Percentiles rank a stretch among this genome's conserved stretches.
These are phyloP conservation scores for Candida frijolesensis DNA, from an alignment of 1,139 yeast species.

Conservation along the genomic window DNA sequence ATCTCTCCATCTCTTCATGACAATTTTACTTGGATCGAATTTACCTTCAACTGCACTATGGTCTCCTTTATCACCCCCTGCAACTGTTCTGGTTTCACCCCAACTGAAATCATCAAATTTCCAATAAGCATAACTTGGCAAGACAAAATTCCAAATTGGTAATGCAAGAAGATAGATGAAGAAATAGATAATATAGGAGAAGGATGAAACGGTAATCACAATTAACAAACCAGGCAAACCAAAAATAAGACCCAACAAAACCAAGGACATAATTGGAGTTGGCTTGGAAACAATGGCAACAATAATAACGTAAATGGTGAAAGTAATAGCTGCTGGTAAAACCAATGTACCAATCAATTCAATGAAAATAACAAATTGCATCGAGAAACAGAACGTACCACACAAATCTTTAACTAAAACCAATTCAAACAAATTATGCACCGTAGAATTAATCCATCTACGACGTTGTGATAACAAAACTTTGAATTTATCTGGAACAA, in stretches of 20 bases:
- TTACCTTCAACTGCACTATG: conserved; percentile 77
- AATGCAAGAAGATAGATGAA: conserved; percentile 75
- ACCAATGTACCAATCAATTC: conserved; percentile 91
- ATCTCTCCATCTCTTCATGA: conserved; percentile 93
- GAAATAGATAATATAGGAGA: conserved; percentile 82
- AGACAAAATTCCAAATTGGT: conserved; percentile 92
- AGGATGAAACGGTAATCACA: conserved; percentile 83
- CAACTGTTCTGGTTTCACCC: conserved; percentile 94
- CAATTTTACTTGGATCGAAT: conserved; percentile 84
- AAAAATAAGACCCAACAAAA: conserved; percentile 76
- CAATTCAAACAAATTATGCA: conserved; percentile 91
- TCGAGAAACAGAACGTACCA: conserved; percentile 95
- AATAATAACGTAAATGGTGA: conserved; percentile 81
- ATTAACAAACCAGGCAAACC: conserved; percentile 90
- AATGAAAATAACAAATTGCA: conserved; percentile 90
- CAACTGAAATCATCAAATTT: conserved; percentile 97
- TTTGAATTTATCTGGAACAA: conserved; percentile 81
- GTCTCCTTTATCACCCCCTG: conserved; percentile 66
- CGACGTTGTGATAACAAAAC: conserved; percentile 93
- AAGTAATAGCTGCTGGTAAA: conserved; percentile 87
- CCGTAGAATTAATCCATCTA: conserved; percentile 98
- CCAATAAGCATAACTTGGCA: conserved; percentile 92
- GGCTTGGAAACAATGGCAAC: conserved; percentile 78
- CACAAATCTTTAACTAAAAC: conserved; percentile 87
- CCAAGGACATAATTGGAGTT: conserved; percentile 79